These are phyloP conservation scores for Senecio squalidus DNA, from an alignment of 140 eudicot species.

Conservation along the genomic window DNA sequence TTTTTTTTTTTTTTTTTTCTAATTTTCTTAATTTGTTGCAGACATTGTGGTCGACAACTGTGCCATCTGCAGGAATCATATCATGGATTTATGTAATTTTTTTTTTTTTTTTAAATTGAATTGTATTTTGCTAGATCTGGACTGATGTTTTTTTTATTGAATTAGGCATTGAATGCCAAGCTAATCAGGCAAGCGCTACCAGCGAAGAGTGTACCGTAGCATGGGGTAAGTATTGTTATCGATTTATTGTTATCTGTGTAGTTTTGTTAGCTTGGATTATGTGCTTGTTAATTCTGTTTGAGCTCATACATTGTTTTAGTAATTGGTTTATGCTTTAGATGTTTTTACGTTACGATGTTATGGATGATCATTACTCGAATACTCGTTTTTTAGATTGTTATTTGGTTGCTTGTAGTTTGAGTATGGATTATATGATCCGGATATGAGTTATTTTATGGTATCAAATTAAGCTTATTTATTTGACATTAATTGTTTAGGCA, in stretches of 20 bases:
- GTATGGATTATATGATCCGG: no score
- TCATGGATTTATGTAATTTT: conserved; percentile 81
- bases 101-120: background rate
- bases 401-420: no score
- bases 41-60: conserved; percentile 90
- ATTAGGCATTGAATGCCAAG: conserved; percentile 88
- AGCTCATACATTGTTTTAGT: no score
- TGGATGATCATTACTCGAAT: no score
- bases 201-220: conserved; percentile 98
- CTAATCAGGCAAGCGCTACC: conserved; percentile 95
- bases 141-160: background rate
- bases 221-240: conserved; percentile 64
- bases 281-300: background rate
- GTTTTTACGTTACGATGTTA: no score
- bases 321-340: no score
- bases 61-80: conserved; percentile 87
- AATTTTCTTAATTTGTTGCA: conserved; percentile 18
- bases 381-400: no score
- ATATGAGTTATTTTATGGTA: no score
- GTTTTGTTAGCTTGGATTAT: no score
- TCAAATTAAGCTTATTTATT: no score
- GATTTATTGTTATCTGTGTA: background rate
- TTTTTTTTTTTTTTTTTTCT: background rate
- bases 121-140: no score
- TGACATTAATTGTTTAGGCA: no score